A percentile compares a stretch with the other conserved stretches of the same genome.
Conservation (phyloP, 148 eudicot species). For the Rhododendron williamsianum region DNA sequence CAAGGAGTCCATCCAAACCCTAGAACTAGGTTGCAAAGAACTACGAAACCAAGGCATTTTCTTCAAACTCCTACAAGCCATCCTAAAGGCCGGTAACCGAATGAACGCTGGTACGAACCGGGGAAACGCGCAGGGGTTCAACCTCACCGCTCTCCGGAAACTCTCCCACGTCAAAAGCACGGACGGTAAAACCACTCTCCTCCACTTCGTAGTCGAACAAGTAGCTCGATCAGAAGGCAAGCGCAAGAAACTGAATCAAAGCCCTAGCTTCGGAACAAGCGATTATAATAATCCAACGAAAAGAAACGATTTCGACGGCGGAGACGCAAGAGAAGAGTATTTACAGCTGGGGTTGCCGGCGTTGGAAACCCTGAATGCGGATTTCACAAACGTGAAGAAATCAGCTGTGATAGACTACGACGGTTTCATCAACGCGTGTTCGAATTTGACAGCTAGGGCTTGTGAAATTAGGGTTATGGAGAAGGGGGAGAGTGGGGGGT, state of each 20-base stretch:
- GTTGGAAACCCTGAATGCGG: not conserved
- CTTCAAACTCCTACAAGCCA: conserved; percentile 54
- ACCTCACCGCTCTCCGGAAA: conserved; percentile 41
- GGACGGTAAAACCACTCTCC: conserved; percentile 53
- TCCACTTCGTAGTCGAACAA: conserved; percentile 56
- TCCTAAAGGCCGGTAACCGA: conserved; percentile 55
- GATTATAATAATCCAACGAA: not conserved
- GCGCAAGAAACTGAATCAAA: conserved; percentile 14
- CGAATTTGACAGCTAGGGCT: conserved; percentile 21
- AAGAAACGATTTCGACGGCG: not conserved
- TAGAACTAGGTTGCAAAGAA: conserved; percentile 39
- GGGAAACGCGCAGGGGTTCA: conserved; percentile 55
- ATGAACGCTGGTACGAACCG: conserved; percentile 57
- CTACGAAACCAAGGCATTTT: conserved; percentile 42
- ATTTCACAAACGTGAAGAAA: conserved; percentile 20
- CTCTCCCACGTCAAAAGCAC: conserved; percentile 53
- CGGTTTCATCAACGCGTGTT: conserved; percentile 16
- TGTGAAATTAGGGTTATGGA: conserved; percentile 17
- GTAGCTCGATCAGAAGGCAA: conserved; percentile 49
- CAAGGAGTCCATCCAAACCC: not conserved
- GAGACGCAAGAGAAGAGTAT: conserved; percentile 31
- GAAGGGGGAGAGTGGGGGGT: conserved; percentile 24
- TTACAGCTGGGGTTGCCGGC: conserved; percentile 24
- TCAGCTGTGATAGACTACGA: conserved; percentile 46
- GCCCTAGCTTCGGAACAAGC: not conserved